These are phyloP conservation scores for Pseudevernia furfuracea DNA, from an alignment of 495 filamentous ascomycete genomes.

Conservation along the genomic window DNA sequence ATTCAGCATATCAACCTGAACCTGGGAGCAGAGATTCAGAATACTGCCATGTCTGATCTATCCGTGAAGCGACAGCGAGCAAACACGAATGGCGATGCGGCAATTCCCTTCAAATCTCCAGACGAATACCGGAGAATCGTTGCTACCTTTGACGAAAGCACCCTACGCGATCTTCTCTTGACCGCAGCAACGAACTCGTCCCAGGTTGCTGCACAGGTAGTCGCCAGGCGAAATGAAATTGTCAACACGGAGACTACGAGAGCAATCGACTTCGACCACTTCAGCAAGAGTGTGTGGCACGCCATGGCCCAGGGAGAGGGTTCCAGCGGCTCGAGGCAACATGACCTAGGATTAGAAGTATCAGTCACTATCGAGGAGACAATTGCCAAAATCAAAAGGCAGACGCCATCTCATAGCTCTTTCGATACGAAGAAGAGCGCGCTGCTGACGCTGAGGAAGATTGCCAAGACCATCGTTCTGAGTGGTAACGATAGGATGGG, in stretches of 20 bases:
- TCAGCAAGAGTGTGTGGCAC: slow-evolving; percentile 3
- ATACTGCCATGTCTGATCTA: slow-evolving; percentile 1
- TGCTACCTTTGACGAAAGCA: slow-evolving; percentile 5
- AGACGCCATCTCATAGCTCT: slow-evolving; percentile 4
- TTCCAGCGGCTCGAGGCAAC: slow-evolving; percentile 4
- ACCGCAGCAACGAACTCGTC: background rate
- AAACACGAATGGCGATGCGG: background rate
- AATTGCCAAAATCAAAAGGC: background rate
- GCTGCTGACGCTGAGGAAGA: slow-evolving; percentile 3
- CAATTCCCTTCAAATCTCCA: background rate
- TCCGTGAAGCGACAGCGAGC: slow-evolving; percentile 5
- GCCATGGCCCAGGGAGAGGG: background rate
- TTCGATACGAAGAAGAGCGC: slow-evolving; percentile 11
- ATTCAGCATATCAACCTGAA: background rate
- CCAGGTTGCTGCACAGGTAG: background rate
- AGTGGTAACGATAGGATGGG: background rate
- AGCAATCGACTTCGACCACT: background rate
- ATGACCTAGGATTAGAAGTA: background rate
- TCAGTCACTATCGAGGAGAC: background rate
- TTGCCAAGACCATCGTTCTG: background rate
- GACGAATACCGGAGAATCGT: slow-evolving; percentile 1
- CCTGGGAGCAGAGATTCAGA: background rate
- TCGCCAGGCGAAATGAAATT: background rate
- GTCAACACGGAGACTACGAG: background rate
- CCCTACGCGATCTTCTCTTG: background rate